Evolutionary conservation across 192 early-diverging fungal genomes (phyloP), one percentile per base, ranked within the genome.

Genomic region (Umbelopsis sp.): DNA sequence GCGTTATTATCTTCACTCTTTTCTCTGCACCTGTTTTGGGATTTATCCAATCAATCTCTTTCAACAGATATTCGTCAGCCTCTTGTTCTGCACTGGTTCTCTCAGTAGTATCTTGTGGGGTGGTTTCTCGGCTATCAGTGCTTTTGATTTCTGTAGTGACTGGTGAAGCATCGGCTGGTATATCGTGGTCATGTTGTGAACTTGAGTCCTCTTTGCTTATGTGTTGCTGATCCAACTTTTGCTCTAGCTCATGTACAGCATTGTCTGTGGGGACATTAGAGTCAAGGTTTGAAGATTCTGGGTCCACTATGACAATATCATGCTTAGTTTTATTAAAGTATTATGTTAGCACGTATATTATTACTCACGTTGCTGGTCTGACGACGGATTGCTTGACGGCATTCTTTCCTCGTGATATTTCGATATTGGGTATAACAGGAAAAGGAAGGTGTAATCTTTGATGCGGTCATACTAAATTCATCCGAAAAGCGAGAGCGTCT

Each of bases 1-100:
- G 96, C 6, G 95, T 95, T 44, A 93, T 88, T 49, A 97, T 92
- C 66, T 88, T 85, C 30, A 94, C 81, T 6, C 80, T 70, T 58
- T 81, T 77, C 58, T 74, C 64, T n/a, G 78, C 45, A 6, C 81
- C 71, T 7, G 85, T 85, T 20, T 51, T 50, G 15, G 79, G 71
- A 68, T 89, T 88, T 41, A 76, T 71, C 89, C 89, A 93, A 67
- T 81, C 82, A 49, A 95, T 84, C 16, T 85, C 82, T 72, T 95
- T 95, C 4, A 95, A 80, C 21, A 87, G 84, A 80, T 95, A 93
- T 70, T 89, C 78, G 16, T 61, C 55, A 12, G 25, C 8, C 22
- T 22, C 51, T 25, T 27, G 7, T 21, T 25, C 21, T 4, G 22
- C 21, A 41, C 5, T 41, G 37, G 37, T 6, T 41, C 37, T 41